Evolutionary conservation across 441 rosid species (phyloP).

Genomic region (Eruca vesicaria): DNA sequence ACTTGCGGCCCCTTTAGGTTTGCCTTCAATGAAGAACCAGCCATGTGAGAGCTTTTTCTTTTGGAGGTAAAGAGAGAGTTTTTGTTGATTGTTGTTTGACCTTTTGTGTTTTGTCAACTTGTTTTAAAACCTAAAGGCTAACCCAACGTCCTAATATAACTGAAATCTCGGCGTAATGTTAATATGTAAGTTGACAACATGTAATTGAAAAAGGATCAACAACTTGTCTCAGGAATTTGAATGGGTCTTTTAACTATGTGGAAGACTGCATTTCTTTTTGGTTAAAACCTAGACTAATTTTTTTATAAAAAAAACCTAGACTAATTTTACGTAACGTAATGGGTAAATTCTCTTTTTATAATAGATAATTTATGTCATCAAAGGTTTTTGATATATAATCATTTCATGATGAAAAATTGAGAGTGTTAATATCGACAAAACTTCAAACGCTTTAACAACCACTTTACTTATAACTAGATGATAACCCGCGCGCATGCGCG

Average conservation of each 20-base stretch:
- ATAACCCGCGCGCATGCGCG: too few species aligned
- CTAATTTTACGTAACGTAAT: too few species aligned
- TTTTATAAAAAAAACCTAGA: too few species aligned
- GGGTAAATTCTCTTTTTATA: background rate
- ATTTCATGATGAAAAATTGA: background rate
- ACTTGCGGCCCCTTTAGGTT: conserved; percentile 14
- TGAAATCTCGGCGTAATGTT: background rate
- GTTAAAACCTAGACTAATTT: too few species aligned
- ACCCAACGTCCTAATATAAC: background rate
- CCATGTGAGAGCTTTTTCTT: background rate
- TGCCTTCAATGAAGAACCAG: background rate
- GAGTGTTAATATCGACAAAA: background rate
- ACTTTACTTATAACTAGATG: background rate
- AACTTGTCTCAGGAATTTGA: background rate
- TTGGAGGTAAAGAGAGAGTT: background rate
- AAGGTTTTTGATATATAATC: background rate
- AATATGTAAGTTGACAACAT: too few species aligned
- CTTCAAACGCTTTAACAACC: background rate
- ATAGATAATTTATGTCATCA: background rate
- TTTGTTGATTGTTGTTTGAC: background rate
- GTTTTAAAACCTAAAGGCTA: background rate
- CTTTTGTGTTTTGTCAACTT: background rate
- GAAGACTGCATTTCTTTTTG: too few species aligned
- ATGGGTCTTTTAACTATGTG: too few species aligned
- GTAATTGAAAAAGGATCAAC: too few species aligned